These are phyloP conservation scores for Daucus carota DNA, from an alignment of 129 eudicot genomes.

Conservation along the genomic window DH1_v3.0 NC_030382.2:51922501-51923000, in stretches of 20 bases:
- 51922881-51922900: too few relatives aligned
- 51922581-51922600: constrained; percentile 59
- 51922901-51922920: too few relatives aligned
- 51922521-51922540: neutral
- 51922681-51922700: neutral
- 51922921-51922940: too few relatives aligned
- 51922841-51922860: too few relatives aligned
- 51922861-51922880: too few relatives aligned
- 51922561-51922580: constrained; percentile 60
- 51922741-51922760: neutral
- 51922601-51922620: constrained; percentile 60
- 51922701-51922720: neutral
- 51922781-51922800: neutral
- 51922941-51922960: too few relatives aligned
- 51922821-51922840: neutral
- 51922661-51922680: constrained; percentile 29
- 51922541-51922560: neutral
- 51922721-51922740: neutral
- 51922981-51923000: too few relatives aligned
- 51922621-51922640: constrained; percentile 43
- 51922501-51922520: neutral
- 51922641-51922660: constrained; percentile 59
- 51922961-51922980: too few relatives aligned
- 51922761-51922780: neutral
- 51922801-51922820: neutral